phyloP scores from a whole-genome alignment of 2,329 filamentous ascomycete species.

The Fusarium sp. region DNA sequence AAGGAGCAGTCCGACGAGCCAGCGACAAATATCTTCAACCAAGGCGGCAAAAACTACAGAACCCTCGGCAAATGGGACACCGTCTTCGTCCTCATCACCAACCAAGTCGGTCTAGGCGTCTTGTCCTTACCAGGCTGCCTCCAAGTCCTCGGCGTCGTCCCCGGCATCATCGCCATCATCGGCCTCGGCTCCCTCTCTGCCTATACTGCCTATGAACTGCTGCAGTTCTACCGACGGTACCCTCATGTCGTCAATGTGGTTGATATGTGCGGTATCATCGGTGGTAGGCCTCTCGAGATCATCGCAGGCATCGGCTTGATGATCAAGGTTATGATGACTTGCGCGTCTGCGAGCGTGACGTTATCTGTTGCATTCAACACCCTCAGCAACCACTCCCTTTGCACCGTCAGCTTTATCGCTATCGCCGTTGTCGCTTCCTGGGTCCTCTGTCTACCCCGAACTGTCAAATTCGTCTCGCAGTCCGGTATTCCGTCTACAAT shows the following conservation, averaged over 20 bases:
- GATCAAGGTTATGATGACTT: conserved; percentile 76
- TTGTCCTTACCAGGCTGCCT: conserved; percentile 78
- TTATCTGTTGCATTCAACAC: conserved; percentile 75
- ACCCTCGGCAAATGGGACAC: conserved; percentile 44
- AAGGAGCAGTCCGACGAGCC: conserved; percentile 37
- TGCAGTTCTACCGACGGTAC: conserved; percentile 75
- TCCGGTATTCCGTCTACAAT: conserved; percentile 45
- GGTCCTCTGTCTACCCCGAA: conserved; percentile 71
- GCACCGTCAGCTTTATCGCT: conserved; percentile 72
- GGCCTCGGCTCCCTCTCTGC: conserved; percentile 73
- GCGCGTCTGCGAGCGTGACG: conserved; percentile 72
- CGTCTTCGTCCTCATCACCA: conserved; percentile 46
- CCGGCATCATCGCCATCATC: conserved; percentile 74
- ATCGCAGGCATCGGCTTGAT: conserved; percentile 68
- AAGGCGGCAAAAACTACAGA: conserved; percentile 47
- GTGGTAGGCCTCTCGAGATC: conserved; percentile 37
- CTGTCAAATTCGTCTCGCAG: conserved; percentile 58
- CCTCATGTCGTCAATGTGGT: conserved; percentile 76
- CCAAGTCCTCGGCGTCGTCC: conserved; percentile 72
- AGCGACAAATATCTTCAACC: conserved; percentile 42
- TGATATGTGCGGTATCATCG: conserved; percentile 70
- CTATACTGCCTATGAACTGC: conserved; percentile 58
- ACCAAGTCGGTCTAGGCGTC: conserved; percentile 49
- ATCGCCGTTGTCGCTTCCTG: conserved; percentile 70
- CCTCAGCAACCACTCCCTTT: conserved; percentile 67